A percentile compares a stretch with the other conserved stretches of the same genome.
Evolutionary conservation across 768 basidiomycete species (phyloP).

Genomic region (Kondoa malvinella): DNA sequence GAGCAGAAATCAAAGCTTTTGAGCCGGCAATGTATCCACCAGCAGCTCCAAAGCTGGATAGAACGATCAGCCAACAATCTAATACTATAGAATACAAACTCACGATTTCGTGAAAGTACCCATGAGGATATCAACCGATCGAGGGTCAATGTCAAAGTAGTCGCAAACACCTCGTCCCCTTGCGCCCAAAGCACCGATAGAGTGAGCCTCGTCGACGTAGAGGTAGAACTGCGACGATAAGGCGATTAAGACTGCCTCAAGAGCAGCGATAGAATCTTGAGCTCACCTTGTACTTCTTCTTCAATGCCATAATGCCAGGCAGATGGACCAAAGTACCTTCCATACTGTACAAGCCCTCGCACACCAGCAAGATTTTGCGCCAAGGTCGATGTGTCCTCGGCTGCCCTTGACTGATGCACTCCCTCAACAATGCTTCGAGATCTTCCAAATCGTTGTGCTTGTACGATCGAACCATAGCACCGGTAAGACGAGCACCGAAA

Average conservation of each 20-base stretch:
- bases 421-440: constrained; percentile 62
- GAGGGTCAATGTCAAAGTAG: constrained; percentile 73
- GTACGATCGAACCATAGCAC: constrained; percentile 78
- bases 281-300: constrained; percentile 81
- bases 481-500: constrained; percentile 72
- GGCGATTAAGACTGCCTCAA: not conserved
- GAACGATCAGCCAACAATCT: not conserved
- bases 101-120: constrained; percentile 71
- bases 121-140: constrained; percentile 80
- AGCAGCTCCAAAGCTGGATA: constrained; percentile 57
- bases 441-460: constrained; percentile 88
- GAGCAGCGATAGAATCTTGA: not conserved
- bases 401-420: constrained; percentile 91
- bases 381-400: constrained; percentile 96
- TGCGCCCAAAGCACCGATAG: constrained; percentile 85
- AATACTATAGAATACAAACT: constrained; percentile 9
- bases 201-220: constrained; percentile 93
- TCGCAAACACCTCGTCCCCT: constrained; percentile 87
- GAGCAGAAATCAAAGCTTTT: constrained; percentile 58
- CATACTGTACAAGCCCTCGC: constrained; percentile 96
- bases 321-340: constrained; percentile 86
- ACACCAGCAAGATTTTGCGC: constrained; percentile 91
- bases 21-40: constrained; percentile 86
- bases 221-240: constrained; percentile 58
- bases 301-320: constrained; percentile 64